Conservation (phyloP, 495 filamentous ascomycete genomes). For the Cladorrhinum samala region DNA sequence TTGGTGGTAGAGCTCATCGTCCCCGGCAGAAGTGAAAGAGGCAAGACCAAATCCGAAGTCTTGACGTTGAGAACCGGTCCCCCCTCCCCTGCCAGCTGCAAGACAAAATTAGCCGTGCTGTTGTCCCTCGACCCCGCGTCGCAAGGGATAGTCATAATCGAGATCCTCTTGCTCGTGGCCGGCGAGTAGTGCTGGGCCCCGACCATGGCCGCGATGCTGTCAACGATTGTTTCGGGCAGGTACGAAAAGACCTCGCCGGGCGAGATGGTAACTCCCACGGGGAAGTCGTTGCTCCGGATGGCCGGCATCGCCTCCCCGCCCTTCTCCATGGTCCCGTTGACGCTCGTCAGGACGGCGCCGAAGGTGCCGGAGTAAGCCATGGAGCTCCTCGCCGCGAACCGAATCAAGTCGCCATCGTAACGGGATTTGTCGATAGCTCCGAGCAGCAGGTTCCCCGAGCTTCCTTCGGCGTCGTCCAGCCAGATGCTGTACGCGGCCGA, state of each 20-base stretch:
- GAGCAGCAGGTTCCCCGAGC: constrained; percentile 69
- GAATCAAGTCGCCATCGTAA: constrained; percentile 60
- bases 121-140: constrained; percentile 49
- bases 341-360: constrained; percentile 52
- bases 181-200: constrained; percentile 49
- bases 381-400: constrained; percentile 38
- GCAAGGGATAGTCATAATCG: constrained; percentile 59
- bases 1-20: too few relatives aligned
- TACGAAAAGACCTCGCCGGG: constrained; percentile 70
- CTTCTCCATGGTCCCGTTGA: constrained; percentile 22
- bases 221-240: constrained; percentile 56
- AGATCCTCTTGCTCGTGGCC: too few relatives aligned
- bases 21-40: too few relatives aligned
- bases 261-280: constrained; percentile 49
- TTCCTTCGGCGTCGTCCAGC: constrained; percentile 60
- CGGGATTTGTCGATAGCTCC: constrained; percentile 75
- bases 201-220: constrained; percentile 51
- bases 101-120: constrained; percentile 50
- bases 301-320: constrained; percentile 31
- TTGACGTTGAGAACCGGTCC: constrained; percentile 55
- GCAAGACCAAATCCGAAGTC: constrained; percentile 57
- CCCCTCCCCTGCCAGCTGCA: constrained; percentile 42
- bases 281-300: constrained; percentile 48
- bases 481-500: constrained; percentile 75
- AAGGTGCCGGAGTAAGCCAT: constrained; percentile 48